Evolutionary conservation across 805 yeast species (phyloP), one percentile per base, ranked within the genome.

Genomic region (Lipomyces starkeyi): DNA sequence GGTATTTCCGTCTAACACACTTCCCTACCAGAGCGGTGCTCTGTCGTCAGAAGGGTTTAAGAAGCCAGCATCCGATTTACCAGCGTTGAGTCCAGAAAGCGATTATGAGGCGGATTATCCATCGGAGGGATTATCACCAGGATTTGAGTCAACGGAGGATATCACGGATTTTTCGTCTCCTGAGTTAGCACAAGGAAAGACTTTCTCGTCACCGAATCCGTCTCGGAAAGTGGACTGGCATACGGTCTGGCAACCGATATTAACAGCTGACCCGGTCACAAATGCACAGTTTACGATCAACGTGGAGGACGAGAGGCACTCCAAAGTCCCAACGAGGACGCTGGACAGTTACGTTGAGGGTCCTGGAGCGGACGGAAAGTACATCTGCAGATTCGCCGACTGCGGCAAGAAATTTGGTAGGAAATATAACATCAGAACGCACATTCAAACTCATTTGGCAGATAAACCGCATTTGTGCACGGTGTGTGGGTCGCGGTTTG

Each of bases 371-470:
- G 86, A 89, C 60, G 90, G 88, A 68, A 82, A 84, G 37, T 96
- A 85, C 80, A 83, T 87, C 49, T 95, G 99, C 78, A 83, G 85
- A 67, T 94, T 83, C 78, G 85, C 89, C 17, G 83, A 83, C 64
- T 95, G 99, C 80, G 90, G 91, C 9, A 93, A 95, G 79, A 81
- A 84, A 64, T 94, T 95, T 79, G 87, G 93, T 7, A 84, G 99
- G 75, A 83, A 97, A 59, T 96, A 96, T 79, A 95, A 95, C 75
- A 91, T 92, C 13, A 83, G 98, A 70, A 91, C 97, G 0, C 99
- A 95, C 78, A 93, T 95, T 65, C 99, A 95, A 77, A 95, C 99
- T 0, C 99, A 95, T 82, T 80, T 95, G 61, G 88, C 94, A 77
- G 99, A 96, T 78, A 83, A 98, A 71, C 99, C 99, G 0, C 94